These are phyloP conservation scores for Pythium folliculosum DNA, from an alignment of 352 stramenopile genomes.

Conservation along the genomic window DNA sequence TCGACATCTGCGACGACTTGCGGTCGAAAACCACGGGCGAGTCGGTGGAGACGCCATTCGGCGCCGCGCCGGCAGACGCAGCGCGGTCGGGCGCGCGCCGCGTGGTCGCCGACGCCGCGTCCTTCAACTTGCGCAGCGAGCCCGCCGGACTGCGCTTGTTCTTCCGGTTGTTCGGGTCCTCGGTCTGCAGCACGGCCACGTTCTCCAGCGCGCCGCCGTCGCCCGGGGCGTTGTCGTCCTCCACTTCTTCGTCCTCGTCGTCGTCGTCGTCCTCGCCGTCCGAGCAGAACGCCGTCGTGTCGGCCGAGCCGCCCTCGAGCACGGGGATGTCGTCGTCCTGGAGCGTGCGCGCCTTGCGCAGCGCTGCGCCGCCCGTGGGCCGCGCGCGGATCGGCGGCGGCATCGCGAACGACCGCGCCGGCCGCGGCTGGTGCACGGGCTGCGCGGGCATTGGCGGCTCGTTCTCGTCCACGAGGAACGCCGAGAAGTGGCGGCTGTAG, in stretches of 20 bases:
- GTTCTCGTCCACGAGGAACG: constrained; percentile 34
- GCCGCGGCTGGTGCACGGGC: constrained; percentile 26
- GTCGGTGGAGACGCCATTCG: neutral
- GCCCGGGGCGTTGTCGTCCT: constrained; percentile 32
- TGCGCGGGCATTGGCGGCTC: constrained; percentile 26
- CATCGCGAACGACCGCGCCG: constrained; percentile 6
- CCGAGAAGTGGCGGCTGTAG: constrained; percentile 33
- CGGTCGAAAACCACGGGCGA: constrained; percentile 11
- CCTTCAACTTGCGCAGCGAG: constrained; percentile 30
- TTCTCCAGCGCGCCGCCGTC: constrained; percentile 50
- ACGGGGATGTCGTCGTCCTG: constrained; percentile 69
- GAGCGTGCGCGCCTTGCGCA: constrained; percentile 3
- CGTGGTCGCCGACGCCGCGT: constrained; percentile 13
- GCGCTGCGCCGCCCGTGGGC: neutral
- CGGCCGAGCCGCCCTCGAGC: constrained; percentile 38
- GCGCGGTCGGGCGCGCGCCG: constrained; percentile 23
- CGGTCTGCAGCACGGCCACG: constrained; percentile 69
- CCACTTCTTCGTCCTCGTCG: constrained; percentile 34
- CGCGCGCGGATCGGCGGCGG: constrained; percentile 1
- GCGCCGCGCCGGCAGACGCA: neutral
- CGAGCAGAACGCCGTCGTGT: constrained; percentile 39
- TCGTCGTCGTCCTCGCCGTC: constrained; percentile 32
- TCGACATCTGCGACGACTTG: constrained; percentile 9
- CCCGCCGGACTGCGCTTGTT: constrained; percentile 20
- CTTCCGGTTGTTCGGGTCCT: constrained; percentile 39